Evolutionary conservation across 352 stramenopile species (phyloP).

Genomic region (Globisporangium mamillatum): DNA sequence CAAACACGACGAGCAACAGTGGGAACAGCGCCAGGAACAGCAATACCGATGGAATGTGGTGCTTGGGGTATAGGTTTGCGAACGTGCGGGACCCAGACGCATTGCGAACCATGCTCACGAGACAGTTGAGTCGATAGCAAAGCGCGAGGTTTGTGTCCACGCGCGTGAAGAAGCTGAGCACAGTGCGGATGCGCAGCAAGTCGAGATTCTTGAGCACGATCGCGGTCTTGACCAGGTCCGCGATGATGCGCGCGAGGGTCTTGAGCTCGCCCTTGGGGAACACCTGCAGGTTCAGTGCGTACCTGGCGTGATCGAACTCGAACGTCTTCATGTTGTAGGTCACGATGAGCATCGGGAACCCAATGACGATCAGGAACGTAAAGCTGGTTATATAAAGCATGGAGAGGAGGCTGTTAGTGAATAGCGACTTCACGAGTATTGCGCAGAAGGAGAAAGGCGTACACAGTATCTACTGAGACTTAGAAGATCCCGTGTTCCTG

Average conservation of each 20-base stretch:
- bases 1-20: neutral
- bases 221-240: neutral
- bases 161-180: slow-evolving; percentile 22
- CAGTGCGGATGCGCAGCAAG: slow-evolving; percentile 30
- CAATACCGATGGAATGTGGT: neutral
- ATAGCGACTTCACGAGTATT: neutral
- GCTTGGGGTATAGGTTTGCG: neutral
- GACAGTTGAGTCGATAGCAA: neutral
- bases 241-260: neutral
- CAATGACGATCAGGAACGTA: neutral
- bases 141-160: neutral
- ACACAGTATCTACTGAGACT: neutral
- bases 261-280: neutral
- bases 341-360: neutral
- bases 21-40: neutral
- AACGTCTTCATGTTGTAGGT: neutral
- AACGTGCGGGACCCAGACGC: neutral
- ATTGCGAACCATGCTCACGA: neutral
- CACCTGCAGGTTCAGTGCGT: neutral
- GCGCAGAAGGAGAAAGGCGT: neutral
- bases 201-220: slow-evolving; percentile 21
- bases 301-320: neutral
- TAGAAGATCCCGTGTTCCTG: neutral
- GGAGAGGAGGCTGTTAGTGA: neutral
- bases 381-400: neutral